Conservation (phyloP, 805 yeast genomes). For the Zygosaccharomyces kombuchaensis region DNA sequence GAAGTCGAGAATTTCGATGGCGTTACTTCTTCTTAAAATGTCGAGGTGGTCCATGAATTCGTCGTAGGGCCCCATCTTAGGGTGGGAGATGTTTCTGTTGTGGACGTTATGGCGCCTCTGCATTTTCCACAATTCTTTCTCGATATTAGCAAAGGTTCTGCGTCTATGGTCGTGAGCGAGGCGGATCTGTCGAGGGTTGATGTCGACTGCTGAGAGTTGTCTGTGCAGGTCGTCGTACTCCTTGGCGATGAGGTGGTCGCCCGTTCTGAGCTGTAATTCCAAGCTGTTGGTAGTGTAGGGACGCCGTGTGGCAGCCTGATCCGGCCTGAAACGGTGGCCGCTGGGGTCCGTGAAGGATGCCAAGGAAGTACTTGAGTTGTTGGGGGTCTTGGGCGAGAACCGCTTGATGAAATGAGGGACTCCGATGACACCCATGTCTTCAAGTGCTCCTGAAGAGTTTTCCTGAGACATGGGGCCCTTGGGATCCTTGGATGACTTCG, state of each 20-base stretch:
- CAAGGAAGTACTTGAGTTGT: neutral
- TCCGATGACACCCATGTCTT: slow-evolving; percentile 10
- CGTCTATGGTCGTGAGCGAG: slow-evolving; percentile 11
- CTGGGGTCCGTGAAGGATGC: neutral
- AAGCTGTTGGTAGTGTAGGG: slow-evolving; percentile 19
- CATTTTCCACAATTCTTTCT: slow-evolving; percentile 25
- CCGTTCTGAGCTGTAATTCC: slow-evolving; percentile 17
- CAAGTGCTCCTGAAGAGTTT: slow-evolving; percentile 4
- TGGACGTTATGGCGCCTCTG: slow-evolving; percentile 22
- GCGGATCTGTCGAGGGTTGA: slow-evolving; percentile 1
- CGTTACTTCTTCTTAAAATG: slow-evolving; percentile 24
- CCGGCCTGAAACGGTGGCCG: neutral
- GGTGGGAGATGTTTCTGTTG: slow-evolving; percentile 18
- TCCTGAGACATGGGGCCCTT: neutral
- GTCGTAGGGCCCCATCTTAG: slow-evolving; percentile 20
- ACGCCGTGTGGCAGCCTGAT: slow-evolving; percentile 2
- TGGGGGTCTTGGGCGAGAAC: slow-evolving; percentile 6
- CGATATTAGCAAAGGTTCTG: slow-evolving; percentile 14
- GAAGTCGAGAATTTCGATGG: slow-evolving; percentile 25
- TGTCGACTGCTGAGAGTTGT: slow-evolving; percentile 1
- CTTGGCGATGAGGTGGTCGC: slow-evolving; percentile 20
- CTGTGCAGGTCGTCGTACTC: slow-evolving; percentile 11
- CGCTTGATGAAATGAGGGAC: slow-evolving; percentile 18
- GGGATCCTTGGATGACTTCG: neutral
- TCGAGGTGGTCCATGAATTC: slow-evolving; percentile 24